Conservation (phyloP, 2,329 filamentous ascomycete species). For the Cucurbitaria berberidis region DNA sequence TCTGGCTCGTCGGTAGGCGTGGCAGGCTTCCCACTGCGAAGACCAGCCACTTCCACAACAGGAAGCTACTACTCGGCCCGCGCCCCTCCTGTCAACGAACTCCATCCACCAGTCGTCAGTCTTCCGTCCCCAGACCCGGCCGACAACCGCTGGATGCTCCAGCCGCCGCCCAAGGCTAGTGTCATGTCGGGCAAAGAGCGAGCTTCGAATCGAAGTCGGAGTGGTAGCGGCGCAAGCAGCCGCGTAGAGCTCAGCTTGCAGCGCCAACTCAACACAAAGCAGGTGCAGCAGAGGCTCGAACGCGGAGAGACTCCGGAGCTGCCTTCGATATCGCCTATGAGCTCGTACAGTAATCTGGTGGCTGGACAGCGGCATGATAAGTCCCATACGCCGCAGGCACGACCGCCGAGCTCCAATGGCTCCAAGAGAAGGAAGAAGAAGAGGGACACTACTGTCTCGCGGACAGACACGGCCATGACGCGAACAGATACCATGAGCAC, state of each 20-base stretch:
- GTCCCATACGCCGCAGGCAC: slow-evolving; percentile 35
- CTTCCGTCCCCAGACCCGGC: slow-evolving; percentile 72
- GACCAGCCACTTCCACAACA: slow-evolving; percentile 40
- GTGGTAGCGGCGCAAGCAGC: slow-evolving; percentile 53
- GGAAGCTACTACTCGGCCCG: slow-evolving; percentile 48
- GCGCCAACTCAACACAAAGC: slow-evolving; percentile 48
- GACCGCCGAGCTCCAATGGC: slow-evolving; percentile 39
- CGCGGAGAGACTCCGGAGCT: slow-evolving; percentile 45
- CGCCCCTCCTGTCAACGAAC: slow-evolving; percentile 80
- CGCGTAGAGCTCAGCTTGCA: slow-evolving; percentile 47
- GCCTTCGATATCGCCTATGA: slow-evolving; percentile 44
- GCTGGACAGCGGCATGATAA: slow-evolving; percentile 39
- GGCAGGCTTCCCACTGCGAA: slow-evolving; percentile 19
- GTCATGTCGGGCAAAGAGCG: slow-evolving; percentile 88
- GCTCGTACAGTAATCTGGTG: slow-evolving; percentile 40
- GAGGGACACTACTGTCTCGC: slow-evolving; percentile 34
- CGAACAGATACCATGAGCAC: slow-evolving; percentile 27
- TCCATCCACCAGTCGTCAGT: slow-evolving; percentile 83
- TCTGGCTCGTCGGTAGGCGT: slow-evolving; percentile 43
- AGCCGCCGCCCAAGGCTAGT: slow-evolving; percentile 86
- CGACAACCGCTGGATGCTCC: slow-evolving; percentile 88
- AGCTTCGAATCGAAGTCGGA: slow-evolving; percentile 65
- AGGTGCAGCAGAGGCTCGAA: slow-evolving; percentile 45
- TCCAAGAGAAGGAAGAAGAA: slow-evolving; percentile 36
- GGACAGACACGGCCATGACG: slow-evolving; percentile 22